Conservation (phyloP, 2,329 filamentous ascomycete genomes). For the Diplodia mutila region DNA sequence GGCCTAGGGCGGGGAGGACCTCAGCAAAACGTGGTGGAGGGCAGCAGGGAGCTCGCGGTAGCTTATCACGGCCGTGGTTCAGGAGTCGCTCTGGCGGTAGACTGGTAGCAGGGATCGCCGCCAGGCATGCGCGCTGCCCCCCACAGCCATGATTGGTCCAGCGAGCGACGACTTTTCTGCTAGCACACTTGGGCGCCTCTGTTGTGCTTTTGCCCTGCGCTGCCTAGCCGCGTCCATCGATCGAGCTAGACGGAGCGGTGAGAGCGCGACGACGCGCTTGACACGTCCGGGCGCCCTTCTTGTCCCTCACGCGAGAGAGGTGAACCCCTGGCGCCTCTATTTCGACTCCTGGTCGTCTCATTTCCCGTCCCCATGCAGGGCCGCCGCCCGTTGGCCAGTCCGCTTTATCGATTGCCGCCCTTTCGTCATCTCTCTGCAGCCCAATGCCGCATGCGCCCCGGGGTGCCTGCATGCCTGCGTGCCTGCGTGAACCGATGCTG, state of each 20-base stretch:
- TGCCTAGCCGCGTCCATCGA: neutral
- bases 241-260: constrained; percentile 11
- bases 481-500: neutral
- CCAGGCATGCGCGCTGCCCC: constrained; percentile 15
- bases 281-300: constrained; percentile 3
- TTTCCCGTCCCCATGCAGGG: constrained; percentile 10
- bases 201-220: constrained; percentile 3
- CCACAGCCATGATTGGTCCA: constrained; percentile 17
- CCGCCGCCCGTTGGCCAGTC: constrained; percentile 21
- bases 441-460: neutral
- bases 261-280: neutral
- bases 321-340: constrained; percentile 19
- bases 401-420: constrained; percentile 17
- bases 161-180: neutral
- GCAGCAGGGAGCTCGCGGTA: constrained; percentile 14
- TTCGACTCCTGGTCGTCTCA: constrained; percentile 15
- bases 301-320: neutral
- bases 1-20: constrained; percentile 11
- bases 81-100: constrained; percentile 23
- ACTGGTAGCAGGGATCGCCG: constrained; percentile 22
- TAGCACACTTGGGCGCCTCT: neutral
- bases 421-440: neutral
- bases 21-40: constrained; percentile 13
- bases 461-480: neutral
- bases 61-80: constrained; percentile 18